Percentiles rank a stretch among this genome's conserved stretches.
Conservation (phyloP, 805 yeast species). For the Candida sakaeoensis region DNA sequence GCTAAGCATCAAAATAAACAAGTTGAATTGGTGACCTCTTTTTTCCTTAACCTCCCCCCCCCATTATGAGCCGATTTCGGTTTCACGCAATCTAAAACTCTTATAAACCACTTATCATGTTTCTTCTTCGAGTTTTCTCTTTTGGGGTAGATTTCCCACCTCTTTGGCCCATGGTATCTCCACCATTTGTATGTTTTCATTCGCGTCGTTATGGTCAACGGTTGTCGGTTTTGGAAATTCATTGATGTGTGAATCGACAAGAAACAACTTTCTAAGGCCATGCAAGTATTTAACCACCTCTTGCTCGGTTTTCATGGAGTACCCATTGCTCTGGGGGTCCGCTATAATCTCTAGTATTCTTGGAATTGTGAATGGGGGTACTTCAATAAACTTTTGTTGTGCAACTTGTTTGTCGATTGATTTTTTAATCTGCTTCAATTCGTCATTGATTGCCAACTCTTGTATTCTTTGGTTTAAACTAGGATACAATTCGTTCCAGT, state of each 20-base stretch:
- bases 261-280: slow-evolving; percentile 32
- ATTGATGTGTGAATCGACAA: slow-evolving; percentile 25
- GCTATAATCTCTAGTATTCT: slow-evolving; percentile 45
- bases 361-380: slow-evolving; percentile 47
- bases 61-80: too few relatives aligned
- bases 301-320: slow-evolving; percentile 23
- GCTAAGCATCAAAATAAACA: too few relatives aligned
- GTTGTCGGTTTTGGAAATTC: slow-evolving; percentile 19
- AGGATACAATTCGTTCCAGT: slow-evolving; percentile 19
- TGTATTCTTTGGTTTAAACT: not conserved
- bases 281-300: slow-evolving; percentile 42
- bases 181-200: slow-evolving; percentile 18
- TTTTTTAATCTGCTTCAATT: not conserved
- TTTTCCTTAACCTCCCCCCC: too few relatives aligned
- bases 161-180: slow-evolving; percentile 28
- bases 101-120: too few relatives aligned
- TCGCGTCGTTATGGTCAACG: not conserved
- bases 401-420: slow-evolving; percentile 23
- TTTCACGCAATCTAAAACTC: too few relatives aligned
- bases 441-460: not conserved
- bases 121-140: not conserved
- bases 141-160: slow-evolving; percentile 1
- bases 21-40: too few relatives aligned
- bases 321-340: slow-evolving; percentile 36
- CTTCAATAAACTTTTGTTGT: slow-evolving; percentile 16